Evolutionary conservation across 345 rosid species (phyloP), one percentile per base, ranked within the genome.

Genomic region (Gynandropsis gynandra): DNA sequence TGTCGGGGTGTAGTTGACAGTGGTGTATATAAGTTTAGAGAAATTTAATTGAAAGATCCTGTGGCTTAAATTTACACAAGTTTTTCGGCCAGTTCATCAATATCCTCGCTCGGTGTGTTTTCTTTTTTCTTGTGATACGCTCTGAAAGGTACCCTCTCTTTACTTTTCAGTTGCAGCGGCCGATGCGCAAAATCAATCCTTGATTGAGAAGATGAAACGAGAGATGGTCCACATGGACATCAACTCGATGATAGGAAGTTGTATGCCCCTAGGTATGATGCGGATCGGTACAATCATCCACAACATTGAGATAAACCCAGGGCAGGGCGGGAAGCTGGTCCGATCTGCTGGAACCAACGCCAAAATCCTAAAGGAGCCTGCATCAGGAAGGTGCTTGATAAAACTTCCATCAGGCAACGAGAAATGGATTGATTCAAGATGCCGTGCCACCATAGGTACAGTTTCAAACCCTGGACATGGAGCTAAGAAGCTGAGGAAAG

Each of bases 201-300:
- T 77, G 59, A 70, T 56, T 42, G 81, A 75, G 33, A 73, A 69
- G 53, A 82, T 82, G 76, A 77, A 62, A 80, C 68, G 63, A 34
- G 76, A 79, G 54, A 68, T 76, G 82, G 71, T 70, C 18, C 80
- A 78, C 60, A 80, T 84, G 14, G 96, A 90, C 65, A 70, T 87
- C 54, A 87, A 73, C 78, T 74, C 87, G 8, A 95, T 83, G 76
- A 71, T 79, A 7, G 96, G 98, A 38, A 80, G 89, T 53, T 81
- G 87, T 51, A 90, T 84, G 96, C 96, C 96, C 0, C 71, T 87
- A 20, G 70, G 78, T 42, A 61, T 76, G 40, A 90, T 87, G 98
- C 82, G 95, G 9, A 90, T 90, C 5, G 96, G 96, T 31, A 87
- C 95, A 9, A 68, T 84, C 43, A 80, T 90, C 63, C 95, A 90